A percentile compares a stretch with the other conserved stretches of the same genome.
Evolutionary conservation across 1,284 basidiomycete species (phyloP).

Genomic region (Tremellales sp.): DNA sequence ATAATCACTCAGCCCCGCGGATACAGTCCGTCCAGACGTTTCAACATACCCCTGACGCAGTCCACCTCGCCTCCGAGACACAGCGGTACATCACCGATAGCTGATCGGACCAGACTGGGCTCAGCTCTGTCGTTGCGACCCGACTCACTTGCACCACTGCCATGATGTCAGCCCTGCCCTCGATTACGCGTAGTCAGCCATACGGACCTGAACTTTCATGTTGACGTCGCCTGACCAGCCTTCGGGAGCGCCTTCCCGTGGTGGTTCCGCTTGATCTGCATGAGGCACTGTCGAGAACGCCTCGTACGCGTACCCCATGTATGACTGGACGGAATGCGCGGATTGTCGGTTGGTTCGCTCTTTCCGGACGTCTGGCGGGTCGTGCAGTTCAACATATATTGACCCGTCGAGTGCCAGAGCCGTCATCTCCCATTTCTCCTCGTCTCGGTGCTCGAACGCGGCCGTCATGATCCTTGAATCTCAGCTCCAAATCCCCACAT

Average conservation of each 20-base stretch:
- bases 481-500: constrained; percentile 10
- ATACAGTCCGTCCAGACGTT: neutral
- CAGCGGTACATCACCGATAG: constrained; percentile 72
- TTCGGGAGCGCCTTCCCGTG: constrained; percentile 43
- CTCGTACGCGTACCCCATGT: constrained; percentile 48
- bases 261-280: constrained; percentile 7
- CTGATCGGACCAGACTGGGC: constrained; percentile 73
- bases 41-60: constrained; percentile 67
- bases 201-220: constrained; percentile 66
- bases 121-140: neutral
- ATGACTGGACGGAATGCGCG: constrained; percentile 33
- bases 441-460: constrained; percentile 65
- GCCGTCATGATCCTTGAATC: constrained; percentile 63
- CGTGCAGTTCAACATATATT: constrained; percentile 79
- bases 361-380: constrained; percentile 35
- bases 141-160: constrained; percentile 71
- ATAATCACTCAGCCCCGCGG: too few species aligned
- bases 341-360: constrained; percentile 24
- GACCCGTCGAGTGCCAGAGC: constrained; percentile 72
- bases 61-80: constrained; percentile 94
- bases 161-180: neutral
- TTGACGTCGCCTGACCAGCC: constrained; percentile 85
- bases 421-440: constrained; percentile 78
- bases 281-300: constrained; percentile 34
- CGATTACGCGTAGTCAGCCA: neutral